These are phyloP conservation scores for Ophiostoma ips DNA, from an alignment of 2,329 filamentous ascomycete species.

Conservation along the genomic window DNA sequence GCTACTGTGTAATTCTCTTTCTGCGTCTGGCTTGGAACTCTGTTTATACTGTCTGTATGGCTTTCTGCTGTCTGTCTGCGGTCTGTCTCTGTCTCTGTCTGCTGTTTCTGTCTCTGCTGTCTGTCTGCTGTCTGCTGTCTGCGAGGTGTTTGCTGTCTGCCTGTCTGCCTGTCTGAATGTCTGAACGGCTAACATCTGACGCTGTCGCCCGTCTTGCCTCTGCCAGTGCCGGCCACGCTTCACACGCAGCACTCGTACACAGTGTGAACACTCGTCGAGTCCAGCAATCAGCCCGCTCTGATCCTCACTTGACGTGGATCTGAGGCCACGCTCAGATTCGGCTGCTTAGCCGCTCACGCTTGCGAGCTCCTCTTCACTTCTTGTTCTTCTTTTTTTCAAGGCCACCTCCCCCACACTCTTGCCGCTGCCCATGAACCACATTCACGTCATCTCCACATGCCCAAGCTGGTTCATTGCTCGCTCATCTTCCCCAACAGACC, in stretches of 20 bases:
- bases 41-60: constrained; percentile 9
- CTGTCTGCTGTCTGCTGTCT: constrained; percentile 6
- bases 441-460: too few relatives aligned
- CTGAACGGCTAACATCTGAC: too few relatives aligned
- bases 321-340: background rate
- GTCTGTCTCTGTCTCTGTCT: constrained; percentile 1
- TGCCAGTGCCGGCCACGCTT: too few relatives aligned
- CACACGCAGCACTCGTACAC: too few relatives aligned
- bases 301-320: constrained; percentile 2
- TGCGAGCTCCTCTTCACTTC: background rate
- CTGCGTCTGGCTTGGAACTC: constrained; percentile 7
- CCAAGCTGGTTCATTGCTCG: too few relatives aligned
- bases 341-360: background rate
- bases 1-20: constrained; percentile 8
- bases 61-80: background rate
- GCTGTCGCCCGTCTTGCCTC: too few relatives aligned
- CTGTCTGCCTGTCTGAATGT: constrained; percentile 23
- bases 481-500: background rate
- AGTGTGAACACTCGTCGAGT: too few relatives aligned
- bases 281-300: background rate
- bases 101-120: constrained; percentile 8
- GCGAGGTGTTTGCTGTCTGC: constrained; percentile 10
- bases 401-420: background rate
- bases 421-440: background rate
- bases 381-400: too few relatives aligned